Percentiles rank a stretch among this genome's conserved stretches.
phyloP scores from a whole-genome alignment of 2,329 filamentous ascomycete genomes.

The Zymoseptoria tritici region DNA sequence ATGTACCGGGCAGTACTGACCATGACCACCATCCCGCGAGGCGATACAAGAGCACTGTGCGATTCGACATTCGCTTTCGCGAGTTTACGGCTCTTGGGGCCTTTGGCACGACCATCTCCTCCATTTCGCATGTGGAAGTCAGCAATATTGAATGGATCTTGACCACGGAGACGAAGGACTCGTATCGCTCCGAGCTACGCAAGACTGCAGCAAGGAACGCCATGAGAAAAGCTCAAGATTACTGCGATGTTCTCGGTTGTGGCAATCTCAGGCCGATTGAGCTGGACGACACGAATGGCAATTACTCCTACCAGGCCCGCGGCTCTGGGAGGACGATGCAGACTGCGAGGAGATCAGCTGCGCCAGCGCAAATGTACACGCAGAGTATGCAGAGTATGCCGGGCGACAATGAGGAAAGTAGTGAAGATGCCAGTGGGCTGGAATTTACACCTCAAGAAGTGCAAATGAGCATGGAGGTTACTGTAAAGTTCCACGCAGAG shows the following conservation, averaged over 20 bases:
- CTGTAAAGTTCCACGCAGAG: slow-evolving; percentile 18
- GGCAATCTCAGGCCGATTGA: slow-evolving; percentile 12
- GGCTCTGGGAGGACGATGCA: not conserved
- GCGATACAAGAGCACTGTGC: slow-evolving; percentile 12
- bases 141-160: slow-evolving; percentile 12
- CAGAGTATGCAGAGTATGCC: not conserved
- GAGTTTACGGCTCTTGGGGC: slow-evolving; percentile 17
- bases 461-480: slow-evolving; percentile 16
- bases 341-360: not conserved
- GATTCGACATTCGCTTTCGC: slow-evolving; percentile 20
- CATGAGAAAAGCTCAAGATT: slow-evolving; percentile 17
- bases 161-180: slow-evolving; percentile 14
- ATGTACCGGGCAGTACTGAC: slow-evolving; percentile 9
- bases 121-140: slow-evolving; percentile 14
- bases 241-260: slow-evolving; percentile 16
- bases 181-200: slow-evolving; percentile 13
- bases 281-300: slow-evolving; percentile 3
- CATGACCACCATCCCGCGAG: slow-evolving; percentile 4
- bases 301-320: not conserved
- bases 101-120: slow-evolving; percentile 15
- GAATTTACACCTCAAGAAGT: slow-evolving; percentile 20
- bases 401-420: not conserved
- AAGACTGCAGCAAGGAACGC: slow-evolving; percentile 17
- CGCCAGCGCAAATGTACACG: not conserved
- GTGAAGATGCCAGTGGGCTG: slow-evolving; percentile 7